Percentiles rank a stretch among this genome's conserved stretches.
phyloP scores from a whole-genome alignment of 2,329 filamentous ascomycete species.

The Ophiostoma tasmaniense region DNA sequence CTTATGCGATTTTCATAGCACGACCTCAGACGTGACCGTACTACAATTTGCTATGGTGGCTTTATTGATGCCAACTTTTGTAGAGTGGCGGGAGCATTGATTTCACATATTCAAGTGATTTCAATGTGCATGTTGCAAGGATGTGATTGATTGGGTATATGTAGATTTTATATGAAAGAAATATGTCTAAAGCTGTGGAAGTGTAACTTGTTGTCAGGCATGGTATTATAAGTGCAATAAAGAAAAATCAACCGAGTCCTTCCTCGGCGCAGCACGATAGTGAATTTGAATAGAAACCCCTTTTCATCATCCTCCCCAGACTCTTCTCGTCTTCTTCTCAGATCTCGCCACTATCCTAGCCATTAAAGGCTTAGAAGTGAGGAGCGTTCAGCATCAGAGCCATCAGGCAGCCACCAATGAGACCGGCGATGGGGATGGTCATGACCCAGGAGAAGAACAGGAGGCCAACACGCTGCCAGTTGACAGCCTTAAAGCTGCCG shows the following conservation, averaged over 20 bases:
- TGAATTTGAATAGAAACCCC: neutral
- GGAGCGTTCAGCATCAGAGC: constrained; percentile 47
- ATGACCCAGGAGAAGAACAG: constrained; percentile 59
- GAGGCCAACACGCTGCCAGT: constrained; percentile 64
- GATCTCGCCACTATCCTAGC: neutral
- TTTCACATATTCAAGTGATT: neutral
- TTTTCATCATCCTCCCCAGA: neutral
- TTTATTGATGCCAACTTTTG: neutral
- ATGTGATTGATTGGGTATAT: neutral
- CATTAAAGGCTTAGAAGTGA: constrained; percentile 34
- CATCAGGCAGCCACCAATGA: constrained; percentile 45
- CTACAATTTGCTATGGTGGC: no score
- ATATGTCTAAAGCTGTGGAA: neutral
- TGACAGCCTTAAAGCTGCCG: constrained; percentile 61
- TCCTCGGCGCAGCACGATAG: neutral
- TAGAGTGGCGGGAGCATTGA: neutral
- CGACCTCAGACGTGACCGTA: no score
- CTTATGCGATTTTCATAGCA: no score
- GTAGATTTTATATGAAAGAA: neutral
- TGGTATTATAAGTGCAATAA: constrained; percentile 1
- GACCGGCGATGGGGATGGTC: constrained; percentile 55
- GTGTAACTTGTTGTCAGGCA: neutral
- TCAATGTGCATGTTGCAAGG: neutral
- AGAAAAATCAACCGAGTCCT: neutral
- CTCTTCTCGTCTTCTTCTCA: neutral